Evolutionary conservation across 306 rosid genomes (phyloP), one percentile per base, ranked within the genome.

Genomic region (Canavalia gladiata): DNA sequence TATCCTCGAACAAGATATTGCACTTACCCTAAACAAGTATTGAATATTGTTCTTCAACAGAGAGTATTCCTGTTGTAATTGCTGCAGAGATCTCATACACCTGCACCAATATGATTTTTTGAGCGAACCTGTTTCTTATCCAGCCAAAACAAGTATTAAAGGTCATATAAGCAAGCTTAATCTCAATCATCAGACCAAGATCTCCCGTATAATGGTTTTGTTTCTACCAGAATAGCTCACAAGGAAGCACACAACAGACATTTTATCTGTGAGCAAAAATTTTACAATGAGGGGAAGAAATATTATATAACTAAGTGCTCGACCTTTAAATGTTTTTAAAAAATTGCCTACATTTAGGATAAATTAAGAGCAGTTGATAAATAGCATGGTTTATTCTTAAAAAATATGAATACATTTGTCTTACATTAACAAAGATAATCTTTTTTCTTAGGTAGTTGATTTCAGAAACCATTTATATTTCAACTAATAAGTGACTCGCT

Each of bases 21-120:
- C 10, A 67, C 89, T 85, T 72, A 89, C 94, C 83, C 45, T 72
- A 69, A 92, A 81, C 71, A 90, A 74, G 33, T 71, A 74, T 56
- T 87, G 87, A 43, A 92, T 88, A 25, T 87, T 87, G 81, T 52
- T 80, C 88, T 87, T 86, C 57, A 92, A 69, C 3, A 75, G 55
- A 54, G 72, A 72, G 78, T 87, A 87, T 73, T 92, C 97, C 58
- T 83, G 81, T 51, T 82, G 85, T 75, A 87, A 58, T 58, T 87
- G 88, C 54, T 79, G 97, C 75, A 90, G 68, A 80, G 89, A 90
- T 80, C 77, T 62, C 73, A 75, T 57, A 86, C 94, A 91, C 87
- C 95, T 91, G 87, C 82, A 60, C 25, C 66, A 52, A 30, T 6
- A 18, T 29, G 29, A 0, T 25, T 9, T n/a, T 57, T 52, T 28